Evolutionary conservation across 108 stramenopile species (phyloP).

Genomic region (Cyclotella choctawhatcheeana): DNA sequence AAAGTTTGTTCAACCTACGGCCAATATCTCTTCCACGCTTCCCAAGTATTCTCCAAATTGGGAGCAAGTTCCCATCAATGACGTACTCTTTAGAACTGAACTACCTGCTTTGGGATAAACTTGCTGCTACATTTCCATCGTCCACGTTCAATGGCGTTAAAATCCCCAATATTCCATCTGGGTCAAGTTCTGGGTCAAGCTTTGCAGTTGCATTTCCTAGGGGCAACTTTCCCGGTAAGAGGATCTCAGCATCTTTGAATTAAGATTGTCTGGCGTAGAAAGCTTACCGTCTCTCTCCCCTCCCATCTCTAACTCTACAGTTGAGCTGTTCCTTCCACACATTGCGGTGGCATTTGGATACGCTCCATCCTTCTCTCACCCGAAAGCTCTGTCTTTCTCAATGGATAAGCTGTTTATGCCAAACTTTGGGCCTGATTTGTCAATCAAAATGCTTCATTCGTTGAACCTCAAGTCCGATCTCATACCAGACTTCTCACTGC

Average conservation of each 20-base stretch:
- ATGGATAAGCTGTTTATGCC: constrained; percentile 27
- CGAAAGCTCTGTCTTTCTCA: constrained; percentile 13
- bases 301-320: too few species aligned
- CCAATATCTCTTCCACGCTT: constrained; percentile 20
- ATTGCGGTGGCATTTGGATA: constrained; percentile 34
- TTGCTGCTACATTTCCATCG: too few species aligned
- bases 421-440: background rate
- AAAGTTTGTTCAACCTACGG: constrained; percentile 18
- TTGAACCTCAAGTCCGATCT: background rate
- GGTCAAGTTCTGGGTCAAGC: too few species aligned
- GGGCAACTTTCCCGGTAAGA: too few species aligned
- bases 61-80: constrained; percentile 26
- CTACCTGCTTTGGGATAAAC: too few species aligned
- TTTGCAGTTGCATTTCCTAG: too few species aligned
- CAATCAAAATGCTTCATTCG: background rate
- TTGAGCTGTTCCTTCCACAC: constrained; percentile 21
- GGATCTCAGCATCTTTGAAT: too few species aligned
- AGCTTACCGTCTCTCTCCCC: too few species aligned
- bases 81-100: constrained; percentile 17
- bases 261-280: too few species aligned
- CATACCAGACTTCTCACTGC: too few species aligned
- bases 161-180: too few species aligned
- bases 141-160: too few species aligned
- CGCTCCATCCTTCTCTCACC: background rate
- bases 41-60: constrained; percentile 29